Evolutionary conservation across 139 green algal species (phyloP), one percentile per base, ranked within the genome.

Genomic region (Micractinium sp.): DNA sequence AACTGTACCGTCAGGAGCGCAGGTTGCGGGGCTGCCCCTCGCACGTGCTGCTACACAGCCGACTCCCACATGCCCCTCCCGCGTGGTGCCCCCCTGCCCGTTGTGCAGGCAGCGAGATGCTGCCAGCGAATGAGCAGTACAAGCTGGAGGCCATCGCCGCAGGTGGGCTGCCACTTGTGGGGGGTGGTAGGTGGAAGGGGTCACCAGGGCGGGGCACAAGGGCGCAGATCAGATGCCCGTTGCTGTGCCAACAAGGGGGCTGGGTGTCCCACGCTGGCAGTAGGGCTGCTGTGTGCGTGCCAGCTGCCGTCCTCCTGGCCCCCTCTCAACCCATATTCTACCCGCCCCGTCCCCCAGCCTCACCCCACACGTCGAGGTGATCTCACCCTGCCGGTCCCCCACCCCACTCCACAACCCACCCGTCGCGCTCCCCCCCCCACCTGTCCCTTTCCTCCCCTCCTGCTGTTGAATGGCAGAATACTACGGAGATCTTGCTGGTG

Each of bases 121-220:
- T 47, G 14, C 67, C 33, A 1, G 33, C 35, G 33, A 61, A 81
- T n/a, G 39, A 69, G 61, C 16, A 85, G 12, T 90, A 61, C 67
- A 23, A 29, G 23, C 71, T 90, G 78, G 78, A 79, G 79, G 77
- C 87, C 18, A 36, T 89, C 9, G 78, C 53, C 20, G 79, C 78
- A 36, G 79, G 71, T 90, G 78, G 63, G 63, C 60, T 66, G 60
- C 60, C 60, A 66, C 14, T 14, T 14, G 60, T 14, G 14, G 60
- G 60, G 60, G 60, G 14, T 66, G 16, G 60, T 14, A 66, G 60
- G 60, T 23, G 60, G 60, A 66, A 16, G 60, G 60, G 60, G 60
- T 14, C 60, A 66, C 60, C 14, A 3, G 66, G n/a, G n/a, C n/a
- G n/a, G n/a, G n/a, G n/a, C n/a, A n/a, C n/a, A n/a, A n/a, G n/a